Conservation (phyloP, 2,329 filamentous ascomycete genomes). For the Fusarium incarnatum region DNA sequence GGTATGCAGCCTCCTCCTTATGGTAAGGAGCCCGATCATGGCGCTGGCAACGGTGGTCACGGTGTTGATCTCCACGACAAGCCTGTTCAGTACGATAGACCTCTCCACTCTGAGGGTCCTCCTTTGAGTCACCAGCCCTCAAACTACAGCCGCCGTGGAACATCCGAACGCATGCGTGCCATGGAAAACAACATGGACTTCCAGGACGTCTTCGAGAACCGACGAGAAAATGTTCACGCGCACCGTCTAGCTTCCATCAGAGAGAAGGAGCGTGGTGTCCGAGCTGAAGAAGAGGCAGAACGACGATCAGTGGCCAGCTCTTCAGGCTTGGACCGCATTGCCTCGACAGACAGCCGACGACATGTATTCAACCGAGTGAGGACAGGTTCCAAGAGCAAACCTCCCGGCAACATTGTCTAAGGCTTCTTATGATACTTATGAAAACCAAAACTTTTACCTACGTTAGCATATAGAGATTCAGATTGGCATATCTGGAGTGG, state of each 20-base stretch:
- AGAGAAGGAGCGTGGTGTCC: conserved; percentile 52
- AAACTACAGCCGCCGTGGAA: conserved; percentile 28
- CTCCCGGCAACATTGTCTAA: conserved; percentile 47
- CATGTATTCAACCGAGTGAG: conserved; percentile 49
- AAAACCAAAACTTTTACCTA: conserved; percentile 7
- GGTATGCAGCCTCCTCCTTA: conserved; percentile 53
- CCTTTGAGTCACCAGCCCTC: conserved; percentile 29
- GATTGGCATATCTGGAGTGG: conserved; percentile 29
- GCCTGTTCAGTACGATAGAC: conserved; percentile 7
- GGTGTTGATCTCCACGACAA: conserved; percentile 25
- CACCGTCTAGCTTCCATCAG: conserved; percentile 54
- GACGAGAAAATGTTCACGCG: conserved; percentile 52
- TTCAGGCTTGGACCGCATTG: conserved; percentile 44
- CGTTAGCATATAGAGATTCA: conserved; percentile 20
- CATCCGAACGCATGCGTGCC: conserved; percentile 42
- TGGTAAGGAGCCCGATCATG: conserved; percentile 45
- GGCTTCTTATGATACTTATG: conserved; percentile 33
- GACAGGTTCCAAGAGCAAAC: conserved; percentile 46
- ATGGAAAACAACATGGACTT: conserved; percentile 56
- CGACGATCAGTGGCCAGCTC: conserved; percentile 45
- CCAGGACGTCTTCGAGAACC: conserved; percentile 60
- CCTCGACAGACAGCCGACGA: conserved; percentile 44
- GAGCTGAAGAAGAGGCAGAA: conserved; percentile 45
- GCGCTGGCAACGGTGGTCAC: background rate
- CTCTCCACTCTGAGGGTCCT: conserved; percentile 27